Evolutionary conservation across 192 early-diverging fungal genomes (phyloP).

Genomic region (Dimargaris xerosporica): DNA sequence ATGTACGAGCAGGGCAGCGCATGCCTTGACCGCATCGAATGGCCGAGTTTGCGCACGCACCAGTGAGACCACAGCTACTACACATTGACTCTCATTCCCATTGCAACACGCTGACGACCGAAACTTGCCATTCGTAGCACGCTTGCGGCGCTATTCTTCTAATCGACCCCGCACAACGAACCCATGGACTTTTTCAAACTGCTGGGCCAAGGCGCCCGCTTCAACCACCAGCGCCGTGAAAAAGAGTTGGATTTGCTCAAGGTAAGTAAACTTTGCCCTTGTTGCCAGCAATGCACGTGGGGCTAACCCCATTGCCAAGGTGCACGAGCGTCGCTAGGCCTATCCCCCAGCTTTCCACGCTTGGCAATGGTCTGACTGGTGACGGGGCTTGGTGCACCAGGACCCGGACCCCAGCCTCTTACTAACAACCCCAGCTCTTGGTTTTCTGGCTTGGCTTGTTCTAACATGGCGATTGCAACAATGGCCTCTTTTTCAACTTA

Average conservation of each 20-base stretch:
- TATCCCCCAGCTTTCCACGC: no score
- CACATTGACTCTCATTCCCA: no score
- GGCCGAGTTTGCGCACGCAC: no score
- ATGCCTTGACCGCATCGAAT: no score
- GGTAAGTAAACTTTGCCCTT: conserved; percentile 20
- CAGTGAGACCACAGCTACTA: no score
- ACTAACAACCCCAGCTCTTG: no score
- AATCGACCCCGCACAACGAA: neutral
- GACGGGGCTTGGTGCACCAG: no score
- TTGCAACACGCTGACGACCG: no score
- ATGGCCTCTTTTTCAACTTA: neutral
- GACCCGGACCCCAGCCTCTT: neutral
- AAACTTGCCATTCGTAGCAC: neutral
- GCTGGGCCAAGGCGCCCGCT: conserved; percentile 74
- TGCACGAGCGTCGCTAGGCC: neutral
- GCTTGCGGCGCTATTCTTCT: neutral
- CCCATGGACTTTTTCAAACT: conserved; percentile 72
- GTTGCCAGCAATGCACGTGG: neutral
- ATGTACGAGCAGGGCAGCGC: neutral
- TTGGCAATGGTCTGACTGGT: no score
- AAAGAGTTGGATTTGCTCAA: conserved; percentile 72
- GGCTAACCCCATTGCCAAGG: neutral
- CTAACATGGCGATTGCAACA: conserved; percentile 9
- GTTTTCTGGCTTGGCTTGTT: conserved; percentile 4
- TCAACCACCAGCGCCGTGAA: conserved; percentile 69